Base-by-base conservation (phyloP, 2,329 filamentous ascomycete species). In the Pestalotiopsis sp. region DNA sequence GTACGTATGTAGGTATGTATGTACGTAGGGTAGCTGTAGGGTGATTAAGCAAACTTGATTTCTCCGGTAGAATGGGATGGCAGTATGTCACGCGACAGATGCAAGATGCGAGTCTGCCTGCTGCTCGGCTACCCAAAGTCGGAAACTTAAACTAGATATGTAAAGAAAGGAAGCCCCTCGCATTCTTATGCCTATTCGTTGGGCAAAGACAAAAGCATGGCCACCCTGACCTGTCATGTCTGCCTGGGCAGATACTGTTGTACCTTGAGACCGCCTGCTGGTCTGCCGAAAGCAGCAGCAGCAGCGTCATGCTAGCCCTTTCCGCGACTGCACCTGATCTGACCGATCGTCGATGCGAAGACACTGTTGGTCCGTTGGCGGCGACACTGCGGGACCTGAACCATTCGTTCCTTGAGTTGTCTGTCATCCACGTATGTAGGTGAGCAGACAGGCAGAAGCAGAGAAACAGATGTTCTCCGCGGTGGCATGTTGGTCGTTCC, bases 181-280 rank as follows among this genome's bases (percentile, higher is more conserved):
- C 57, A 36, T 36, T 59, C 57, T 59, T 59, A 59, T 59, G 57
- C 57, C 57, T 7, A 59, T 59, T 59, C 20, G 23, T 59, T 52
- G 45, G 9, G 45, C 45, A 52, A 23, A 20, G 20, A n/a, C 4
- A 52, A 17, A 52, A n/a, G 45, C 45, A n/a, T 52, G 45, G 45
- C 45, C 45, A 20, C 20, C 14, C 20, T 52, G 17, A 52, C 45
- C 45, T 52, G 45, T 52, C 45, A 23, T 52, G 45, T 52, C 45
- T 52, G 45, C 45, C 45, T 52, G 45, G 45, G 45, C 45, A n/a
- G 45, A 52, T 52, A 52, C 20, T 52, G 17, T 52, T 52, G 17
- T 52, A n/a, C 20, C 17, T 45, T 45, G 31, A 36, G 31, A 36
- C 31, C 31, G 31, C 31, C 31, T 45, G 41, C n/a, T n/a, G 45